Percentiles rank a stretch among this genome's conserved stretches.
Evolutionary conservation across 2,329 filamentous ascomycete species (phyloP).

Genomic region (Xylaria sp.): DNA sequence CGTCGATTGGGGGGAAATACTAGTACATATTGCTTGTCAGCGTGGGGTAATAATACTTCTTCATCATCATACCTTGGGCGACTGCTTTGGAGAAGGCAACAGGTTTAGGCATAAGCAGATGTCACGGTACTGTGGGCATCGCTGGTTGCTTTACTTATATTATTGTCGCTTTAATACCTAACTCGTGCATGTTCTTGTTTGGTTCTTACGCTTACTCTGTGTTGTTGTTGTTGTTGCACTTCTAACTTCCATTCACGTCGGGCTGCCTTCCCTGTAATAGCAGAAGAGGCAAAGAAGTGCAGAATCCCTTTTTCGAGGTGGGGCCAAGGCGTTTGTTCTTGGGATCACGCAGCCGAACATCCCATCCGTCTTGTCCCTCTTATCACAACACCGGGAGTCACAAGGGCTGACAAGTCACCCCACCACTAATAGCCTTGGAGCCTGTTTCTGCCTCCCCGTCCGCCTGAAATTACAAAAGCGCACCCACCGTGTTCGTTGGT

Average conservation of each 20-base stretch:
- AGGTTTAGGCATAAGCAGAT: conserved; percentile 27
- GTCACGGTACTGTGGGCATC: conserved; percentile 14
- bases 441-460: not conserved
- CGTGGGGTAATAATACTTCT: conserved; percentile 9
- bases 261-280: conserved; percentile 3
- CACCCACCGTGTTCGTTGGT: not conserved
- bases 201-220: no score
- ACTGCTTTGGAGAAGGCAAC: no score
- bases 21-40: conserved; percentile 15
- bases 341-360: conserved; percentile 33
- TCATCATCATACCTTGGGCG: conserved; percentile 23
- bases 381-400: conserved; percentile 33
- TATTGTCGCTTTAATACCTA: not conserved
- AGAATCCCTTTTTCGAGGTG: conserved; percentile 15
- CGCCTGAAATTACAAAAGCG: not conserved
- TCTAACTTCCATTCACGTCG: no score
- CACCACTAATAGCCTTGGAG: conserved; percentile 13
- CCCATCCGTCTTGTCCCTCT: conserved; percentile 23
- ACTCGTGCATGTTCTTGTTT: not conserved
- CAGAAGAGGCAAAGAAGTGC: conserved; percentile 4
- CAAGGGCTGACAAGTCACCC: conserved; percentile 28
- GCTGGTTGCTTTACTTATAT: not conserved
- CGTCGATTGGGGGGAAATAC: not conserved
- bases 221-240: no score
- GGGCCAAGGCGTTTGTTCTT: conserved; percentile 24